phyloP scores from a whole-genome alignment of 202 grass and related monocot genomes.

The Cymbopogon flexuosus region DNA sequence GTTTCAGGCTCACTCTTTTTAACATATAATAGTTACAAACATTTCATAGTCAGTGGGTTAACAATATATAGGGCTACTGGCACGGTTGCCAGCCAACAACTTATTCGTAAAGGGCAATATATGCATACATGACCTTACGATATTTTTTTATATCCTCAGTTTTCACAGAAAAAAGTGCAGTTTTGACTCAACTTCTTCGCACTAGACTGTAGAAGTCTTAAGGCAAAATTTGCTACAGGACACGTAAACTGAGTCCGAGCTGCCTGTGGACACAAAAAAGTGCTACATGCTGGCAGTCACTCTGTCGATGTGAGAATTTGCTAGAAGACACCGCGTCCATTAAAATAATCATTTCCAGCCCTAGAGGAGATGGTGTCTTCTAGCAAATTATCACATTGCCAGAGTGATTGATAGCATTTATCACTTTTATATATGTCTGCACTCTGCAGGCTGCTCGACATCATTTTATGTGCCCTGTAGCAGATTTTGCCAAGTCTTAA shows the following conservation, averaged over 20 bases:
- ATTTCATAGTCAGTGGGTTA: background rate
- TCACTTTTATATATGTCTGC: background rate
- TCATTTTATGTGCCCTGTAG: background rate
- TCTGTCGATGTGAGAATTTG: background rate
- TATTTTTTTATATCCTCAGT: conserved; percentile 2
- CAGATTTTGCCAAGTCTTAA: background rate
- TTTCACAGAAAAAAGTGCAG: background rate
- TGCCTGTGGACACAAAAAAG: background rate
- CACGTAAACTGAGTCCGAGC: background rate
- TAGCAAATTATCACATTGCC: background rate
- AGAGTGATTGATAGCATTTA: background rate
- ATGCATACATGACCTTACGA: background rate
- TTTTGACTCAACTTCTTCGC: background rate
- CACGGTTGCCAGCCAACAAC: background rate
- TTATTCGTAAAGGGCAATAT: background rate
- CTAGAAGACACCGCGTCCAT: background rate
- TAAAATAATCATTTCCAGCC: background rate
- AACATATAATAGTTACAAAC: background rate
- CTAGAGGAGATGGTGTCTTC: background rate
- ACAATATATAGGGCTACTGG: background rate
- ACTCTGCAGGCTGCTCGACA: background rate
- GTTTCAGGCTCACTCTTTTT: background rate
- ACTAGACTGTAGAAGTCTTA: background rate
- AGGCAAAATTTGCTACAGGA: background rate
- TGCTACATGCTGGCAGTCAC: background rate